These are phyloP conservation scores for Tuber magnatum DNA, from an alignment of 495 filamentous ascomycete species.

Conservation along the genomic window DNA sequence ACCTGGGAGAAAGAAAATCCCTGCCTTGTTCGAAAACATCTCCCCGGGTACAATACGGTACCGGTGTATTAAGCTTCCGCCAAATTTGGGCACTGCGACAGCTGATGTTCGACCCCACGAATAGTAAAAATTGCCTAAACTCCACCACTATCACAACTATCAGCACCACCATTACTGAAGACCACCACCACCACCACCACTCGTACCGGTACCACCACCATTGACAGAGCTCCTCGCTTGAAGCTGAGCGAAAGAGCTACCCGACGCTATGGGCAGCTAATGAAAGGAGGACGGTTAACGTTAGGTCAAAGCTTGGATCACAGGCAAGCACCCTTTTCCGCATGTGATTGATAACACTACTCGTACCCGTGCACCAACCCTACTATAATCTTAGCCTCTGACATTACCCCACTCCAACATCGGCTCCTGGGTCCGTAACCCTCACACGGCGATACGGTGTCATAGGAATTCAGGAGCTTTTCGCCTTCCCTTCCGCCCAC, in stretches of 20 bases:
- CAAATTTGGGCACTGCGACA: not conserved
- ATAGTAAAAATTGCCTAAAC: not conserved
- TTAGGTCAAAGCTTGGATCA: not conserved
- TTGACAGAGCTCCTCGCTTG: not conserved
- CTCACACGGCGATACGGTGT: not conserved
- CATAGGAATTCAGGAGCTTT: not conserved
- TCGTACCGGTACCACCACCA: not conserved
- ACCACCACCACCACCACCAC: not conserved
- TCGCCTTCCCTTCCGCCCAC: not conserved
- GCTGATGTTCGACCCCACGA: not conserved
- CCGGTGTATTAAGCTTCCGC: not conserved
- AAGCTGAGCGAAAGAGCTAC: not conserved
- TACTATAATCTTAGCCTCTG: not conserved
- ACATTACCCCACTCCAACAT: not conserved
- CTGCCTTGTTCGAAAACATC: not conserved
- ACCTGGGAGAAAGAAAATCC: not conserved
- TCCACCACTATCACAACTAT: not conserved
- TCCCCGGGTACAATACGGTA: not conserved
- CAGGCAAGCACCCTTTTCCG: not conserved
- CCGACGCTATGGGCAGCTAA: not conserved
- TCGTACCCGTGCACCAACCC: not conserved
- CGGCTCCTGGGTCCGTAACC: not conserved
- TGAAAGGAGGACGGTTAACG: not conserved
- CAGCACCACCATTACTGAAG: not conserved
- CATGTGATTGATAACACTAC: slow-evolving; percentile 1